phyloP scores from a whole-genome alignment of 768 basidiomycete species.

The Leccinum pellstonianum region DNA sequence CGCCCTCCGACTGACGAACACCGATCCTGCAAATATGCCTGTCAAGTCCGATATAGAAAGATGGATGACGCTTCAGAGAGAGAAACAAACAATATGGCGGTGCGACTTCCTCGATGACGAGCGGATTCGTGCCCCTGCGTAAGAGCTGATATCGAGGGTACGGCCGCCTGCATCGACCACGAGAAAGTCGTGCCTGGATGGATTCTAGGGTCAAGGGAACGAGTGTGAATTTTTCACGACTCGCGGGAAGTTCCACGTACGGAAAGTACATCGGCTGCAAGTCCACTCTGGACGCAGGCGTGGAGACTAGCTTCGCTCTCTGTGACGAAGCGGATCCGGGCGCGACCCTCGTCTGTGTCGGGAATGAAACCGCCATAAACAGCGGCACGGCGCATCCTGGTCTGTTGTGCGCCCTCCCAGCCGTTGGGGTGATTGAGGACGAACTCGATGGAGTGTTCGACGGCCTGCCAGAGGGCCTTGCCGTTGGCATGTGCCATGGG shows the following conservation, averaged over 20 bases:
- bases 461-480: conserved; percentile 59
- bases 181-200: conserved; percentile 73
- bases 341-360: conserved; percentile 69
- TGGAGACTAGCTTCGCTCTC: conserved; percentile 85
- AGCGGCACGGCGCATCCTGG: conserved; percentile 74
- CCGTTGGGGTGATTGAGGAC: conserved; percentile 81
- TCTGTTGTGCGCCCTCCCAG: conserved; percentile 76
- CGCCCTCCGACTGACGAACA: conserved; percentile 62
- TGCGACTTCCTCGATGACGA: conserved; percentile 73
- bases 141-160: conserved; percentile 78
- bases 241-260: conserved; percentile 38
- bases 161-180: conserved; percentile 82
- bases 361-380: conserved; percentile 71
- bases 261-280: conserved; percentile 74
- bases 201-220: conserved; percentile 44
- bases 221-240: background rate
- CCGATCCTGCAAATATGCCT: conserved; percentile 78
- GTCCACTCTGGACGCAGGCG: conserved; percentile 73
- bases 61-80: background rate
- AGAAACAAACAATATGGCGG: conserved; percentile 48
- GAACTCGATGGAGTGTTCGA: conserved; percentile 68
- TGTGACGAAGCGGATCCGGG: conserved; percentile 76
- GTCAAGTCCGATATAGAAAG: conserved; percentile 11
- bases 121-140: conserved; percentile 65
- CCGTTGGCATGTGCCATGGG: conserved; percentile 84